A percentile compares a stretch with the other conserved stretches of the same genome.
These are phyloP conservation scores for Cadophora sp. DNA, from an alignment of 2,329 filamentous ascomycete species.

Conservation along the genomic window DNA sequence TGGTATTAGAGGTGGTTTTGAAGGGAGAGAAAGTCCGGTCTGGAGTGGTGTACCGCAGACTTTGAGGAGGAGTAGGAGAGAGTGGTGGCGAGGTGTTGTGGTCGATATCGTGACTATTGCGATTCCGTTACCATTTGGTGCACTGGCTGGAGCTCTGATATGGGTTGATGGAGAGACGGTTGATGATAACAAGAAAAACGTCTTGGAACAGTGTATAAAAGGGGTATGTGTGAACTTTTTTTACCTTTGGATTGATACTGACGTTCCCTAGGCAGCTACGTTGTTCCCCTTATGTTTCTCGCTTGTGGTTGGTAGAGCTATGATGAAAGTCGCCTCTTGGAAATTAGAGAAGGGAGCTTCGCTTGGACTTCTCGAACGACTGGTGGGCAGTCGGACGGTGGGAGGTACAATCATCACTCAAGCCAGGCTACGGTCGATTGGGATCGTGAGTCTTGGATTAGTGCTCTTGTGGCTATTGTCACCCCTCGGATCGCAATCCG, in stretches of 20 bases:
- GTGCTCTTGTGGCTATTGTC: slow-evolving; percentile 33
- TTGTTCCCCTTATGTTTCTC: slow-evolving; percentile 35
- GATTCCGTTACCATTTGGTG: slow-evolving; percentile 29
- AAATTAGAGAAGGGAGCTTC: slow-evolving; percentile 29
- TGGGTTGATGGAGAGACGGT: slow-evolving; percentile 24
- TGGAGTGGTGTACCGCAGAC: slow-evolving; percentile 27
- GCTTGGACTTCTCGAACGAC: slow-evolving; percentile 30
- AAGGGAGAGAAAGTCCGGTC: slow-evolving; percentile 21
- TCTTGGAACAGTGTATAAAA: slow-evolving; percentile 28
- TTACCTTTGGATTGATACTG: slow-evolving; percentile 1
- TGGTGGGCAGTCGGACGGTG: slow-evolving; percentile 33
- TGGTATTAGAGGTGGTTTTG: slow-evolving; percentile 4
- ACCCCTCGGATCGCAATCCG: slow-evolving; percentile 31
- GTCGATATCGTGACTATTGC: slow-evolving; percentile 21
- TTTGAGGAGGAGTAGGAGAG: slow-evolving; percentile 20
- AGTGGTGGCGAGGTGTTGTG: slow-evolving; percentile 22
- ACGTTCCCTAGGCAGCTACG: slow-evolving; percentile 29
- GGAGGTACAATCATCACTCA: slow-evolving; percentile 30
- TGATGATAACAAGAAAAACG: slow-evolving; percentile 19
- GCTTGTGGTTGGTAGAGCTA: slow-evolving; percentile 32
- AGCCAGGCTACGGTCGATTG: slow-evolving; percentile 24
- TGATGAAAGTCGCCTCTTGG: slow-evolving; percentile 32
- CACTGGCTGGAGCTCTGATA: slow-evolving; percentile 25
- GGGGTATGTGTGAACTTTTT: slow-evolving; percentile 19
- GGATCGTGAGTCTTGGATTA: slow-evolving; percentile 22